These are phyloP conservation scores for Xylaria sp. DNA, from an alignment of 2,329 filamentous ascomycete species.

Conservation along the genomic window DNA sequence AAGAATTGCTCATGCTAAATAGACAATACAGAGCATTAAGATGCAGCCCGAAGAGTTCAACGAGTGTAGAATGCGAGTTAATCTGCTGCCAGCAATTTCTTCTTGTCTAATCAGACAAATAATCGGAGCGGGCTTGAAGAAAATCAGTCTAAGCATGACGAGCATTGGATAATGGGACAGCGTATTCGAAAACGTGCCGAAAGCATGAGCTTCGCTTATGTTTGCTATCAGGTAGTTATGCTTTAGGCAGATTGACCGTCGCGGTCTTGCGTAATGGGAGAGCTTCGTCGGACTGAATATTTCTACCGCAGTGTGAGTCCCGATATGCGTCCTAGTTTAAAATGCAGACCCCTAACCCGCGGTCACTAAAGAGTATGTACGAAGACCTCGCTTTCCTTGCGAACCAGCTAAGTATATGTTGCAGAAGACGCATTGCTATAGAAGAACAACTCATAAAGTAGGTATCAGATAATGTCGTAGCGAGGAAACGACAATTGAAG, in stretches of 20 bases:
- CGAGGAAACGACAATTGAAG: not conserved
- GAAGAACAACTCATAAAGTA: not conserved
- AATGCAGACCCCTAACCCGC: not conserved
- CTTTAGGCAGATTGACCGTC: not conserved
- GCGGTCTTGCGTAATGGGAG: no score
- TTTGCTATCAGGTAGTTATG: not conserved
- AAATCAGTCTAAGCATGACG: not conserved
- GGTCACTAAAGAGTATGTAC: no score
- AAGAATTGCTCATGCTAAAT: not conserved
- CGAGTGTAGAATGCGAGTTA: not conserved
- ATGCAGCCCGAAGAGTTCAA: no score
- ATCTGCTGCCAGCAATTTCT: not conserved
- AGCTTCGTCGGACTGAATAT: not conserved
- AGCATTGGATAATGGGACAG: not conserved
- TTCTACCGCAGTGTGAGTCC: not conserved
- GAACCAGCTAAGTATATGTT: not conserved
- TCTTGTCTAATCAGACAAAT: not conserved
- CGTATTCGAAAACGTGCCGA: not conserved
- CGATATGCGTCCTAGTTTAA: no score
- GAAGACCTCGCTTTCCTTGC: not conserved
- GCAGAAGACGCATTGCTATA: not conserved
- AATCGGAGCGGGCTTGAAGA: not conserved
- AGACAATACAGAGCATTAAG: not conserved
- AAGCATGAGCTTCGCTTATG: not conserved
- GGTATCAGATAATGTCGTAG: not conserved